Evolutionary conservation across 441 rosid species (phyloP).

Genomic region (Aquilaria agallochum): DNA sequence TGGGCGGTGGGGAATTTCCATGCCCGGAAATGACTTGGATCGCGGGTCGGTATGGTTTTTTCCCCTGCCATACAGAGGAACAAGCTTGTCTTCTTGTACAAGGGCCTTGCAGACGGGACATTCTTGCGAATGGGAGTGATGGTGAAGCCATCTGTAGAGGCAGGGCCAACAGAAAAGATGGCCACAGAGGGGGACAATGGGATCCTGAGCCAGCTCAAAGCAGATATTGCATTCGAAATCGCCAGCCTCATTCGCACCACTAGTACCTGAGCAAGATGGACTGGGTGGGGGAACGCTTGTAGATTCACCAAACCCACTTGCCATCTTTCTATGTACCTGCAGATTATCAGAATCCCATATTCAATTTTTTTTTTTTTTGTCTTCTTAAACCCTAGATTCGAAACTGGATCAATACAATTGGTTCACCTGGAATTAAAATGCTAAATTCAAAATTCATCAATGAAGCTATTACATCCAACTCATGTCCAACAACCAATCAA

Average conservation of each 20-base stretch:
- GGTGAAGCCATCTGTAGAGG: slow-evolving; percentile 74
- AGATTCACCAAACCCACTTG: slow-evolving; percentile 37
- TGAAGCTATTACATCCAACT: too few species aligned
- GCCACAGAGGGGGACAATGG: slow-evolving; percentile 87
- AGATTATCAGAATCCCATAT: slow-evolving; percentile 2
- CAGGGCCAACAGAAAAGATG: slow-evolving; percentile 86
- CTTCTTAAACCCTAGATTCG: too few species aligned
- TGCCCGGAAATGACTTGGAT: slow-evolving; percentile 52
- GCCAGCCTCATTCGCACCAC: slow-evolving; percentile 40
- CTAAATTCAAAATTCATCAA: too few species aligned
- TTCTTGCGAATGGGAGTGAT: slow-evolving; percentile 79
- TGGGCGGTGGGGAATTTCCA: slow-evolving; percentile 60
- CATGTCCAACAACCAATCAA: too few species aligned
- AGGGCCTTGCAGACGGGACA: slow-evolving; percentile 92
- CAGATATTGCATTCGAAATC: slow-evolving; percentile 95
- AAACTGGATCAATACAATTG: too few species aligned
- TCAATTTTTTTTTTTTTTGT: neutral
- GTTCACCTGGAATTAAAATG: too few species aligned
- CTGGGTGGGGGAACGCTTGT: slow-evolving; percentile 25
- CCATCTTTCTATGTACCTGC: slow-evolving; percentile 25
- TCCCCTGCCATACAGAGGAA: slow-evolving; percentile 92
- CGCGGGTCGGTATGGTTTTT: slow-evolving; percentile 65
- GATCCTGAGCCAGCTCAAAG: slow-evolving; percentile 89
- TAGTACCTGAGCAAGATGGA: slow-evolving; percentile 26
- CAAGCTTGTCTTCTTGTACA: slow-evolving; percentile 73